Percentiles rank a stretch among this genome's conserved stretches.
These are phyloP conservation scores for Coemansia sp. DNA, from an alignment of 192 early-diverging fungal genomes.

Conservation along the genomic window DNA sequence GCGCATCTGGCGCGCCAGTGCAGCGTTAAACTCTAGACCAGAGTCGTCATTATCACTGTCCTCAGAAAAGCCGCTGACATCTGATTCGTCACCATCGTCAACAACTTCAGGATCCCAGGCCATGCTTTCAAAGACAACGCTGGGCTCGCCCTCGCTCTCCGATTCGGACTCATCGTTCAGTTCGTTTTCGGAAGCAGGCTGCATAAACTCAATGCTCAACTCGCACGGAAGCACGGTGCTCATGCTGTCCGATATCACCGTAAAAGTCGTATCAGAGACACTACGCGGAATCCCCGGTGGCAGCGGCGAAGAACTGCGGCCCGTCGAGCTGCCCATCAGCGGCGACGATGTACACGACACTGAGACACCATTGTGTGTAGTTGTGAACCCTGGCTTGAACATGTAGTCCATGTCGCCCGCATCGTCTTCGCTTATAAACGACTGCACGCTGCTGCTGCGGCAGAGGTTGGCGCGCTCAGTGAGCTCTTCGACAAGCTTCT, in stretches of 20 bases:
- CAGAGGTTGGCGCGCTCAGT: conserved; percentile 18
- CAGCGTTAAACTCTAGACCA: neutral
- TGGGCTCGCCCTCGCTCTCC: neutral
- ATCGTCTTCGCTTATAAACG: conserved; percentile 12
- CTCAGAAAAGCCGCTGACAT: conserved; percentile 3
- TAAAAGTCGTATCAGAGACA: conserved; percentile 19
- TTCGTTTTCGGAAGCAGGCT: neutral
- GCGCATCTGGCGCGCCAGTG: neutral
- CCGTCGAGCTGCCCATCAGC: conserved; percentile 4
- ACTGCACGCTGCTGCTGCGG: conserved; percentile 15
- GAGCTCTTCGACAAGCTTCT: conserved; percentile 27
- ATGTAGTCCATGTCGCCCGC: conserved; percentile 21
- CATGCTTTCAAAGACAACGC: conserved; percentile 9
- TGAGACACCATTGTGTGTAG: conserved; percentile 4
- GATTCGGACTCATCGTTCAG: conserved; percentile 1
- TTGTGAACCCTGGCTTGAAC: conserved; percentile 27
- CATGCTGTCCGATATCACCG: neutral
- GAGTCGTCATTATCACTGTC: conserved; percentile 1
- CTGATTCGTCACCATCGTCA: conserved; percentile 14
- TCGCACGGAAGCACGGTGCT: conserved; percentile 6
- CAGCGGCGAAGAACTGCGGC: neutral
- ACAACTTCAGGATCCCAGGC: neutral
- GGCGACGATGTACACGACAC: conserved; percentile 24
- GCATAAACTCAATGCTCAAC: conserved; percentile 21
- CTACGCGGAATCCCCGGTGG: conserved; percentile 22